Base-by-base conservation (phyloP, 139 green algal species). In the Spirogloea muscicola region DNA sequence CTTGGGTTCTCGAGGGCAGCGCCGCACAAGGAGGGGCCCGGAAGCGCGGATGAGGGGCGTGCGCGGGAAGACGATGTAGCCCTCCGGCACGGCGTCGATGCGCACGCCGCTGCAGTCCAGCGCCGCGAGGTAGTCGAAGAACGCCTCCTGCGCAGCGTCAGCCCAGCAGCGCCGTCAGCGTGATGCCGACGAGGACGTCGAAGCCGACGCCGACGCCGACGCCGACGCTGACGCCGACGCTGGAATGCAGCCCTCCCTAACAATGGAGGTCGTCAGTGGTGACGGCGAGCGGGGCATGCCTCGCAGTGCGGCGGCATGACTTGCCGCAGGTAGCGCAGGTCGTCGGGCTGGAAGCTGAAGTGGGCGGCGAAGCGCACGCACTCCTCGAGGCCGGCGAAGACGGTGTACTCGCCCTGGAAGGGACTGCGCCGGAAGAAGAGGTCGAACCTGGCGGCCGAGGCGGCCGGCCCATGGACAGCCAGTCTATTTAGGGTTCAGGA, bases 301-400 rank as follows among this genome's bases (percentile, higher is more conserved):
- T 82, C 74, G 33, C 55, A 72, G 41, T 10, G 29, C 16, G 65
- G 33, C 27, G 65, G 65, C 34, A 82, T 41, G 31, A 82, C 48
- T 41, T 6, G 38, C 16, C 55, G 51, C 33, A 83, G 67, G 44
- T 83, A 80, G 3, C 48, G 33, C 13, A 83, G 33, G 57, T 86
- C 81, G 13, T 48, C 68, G 0, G 4, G 27, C 7, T 41, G 58
- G 68, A 83, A 86, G 10, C 42, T 37, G 48, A 83, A 86, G 49
- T 78, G 77, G 4, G 64, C 52, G 29, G 74, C 39, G 60, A 78
- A 83, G 13, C 61, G 49, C 39, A 86, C 39, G 46, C 43, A 68
- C 58, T 86, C 81, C 40, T 81, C 72, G 0, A 86, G 69, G 2
- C 81, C 81, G 34, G 74, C 74, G 36, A 86, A 86, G 13, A 86